Percentiles rank a stretch among this genome's conserved stretches.
Conservation (phyloP, 768 basidiomycete genomes). For the Termitomyces sp. region DNA sequence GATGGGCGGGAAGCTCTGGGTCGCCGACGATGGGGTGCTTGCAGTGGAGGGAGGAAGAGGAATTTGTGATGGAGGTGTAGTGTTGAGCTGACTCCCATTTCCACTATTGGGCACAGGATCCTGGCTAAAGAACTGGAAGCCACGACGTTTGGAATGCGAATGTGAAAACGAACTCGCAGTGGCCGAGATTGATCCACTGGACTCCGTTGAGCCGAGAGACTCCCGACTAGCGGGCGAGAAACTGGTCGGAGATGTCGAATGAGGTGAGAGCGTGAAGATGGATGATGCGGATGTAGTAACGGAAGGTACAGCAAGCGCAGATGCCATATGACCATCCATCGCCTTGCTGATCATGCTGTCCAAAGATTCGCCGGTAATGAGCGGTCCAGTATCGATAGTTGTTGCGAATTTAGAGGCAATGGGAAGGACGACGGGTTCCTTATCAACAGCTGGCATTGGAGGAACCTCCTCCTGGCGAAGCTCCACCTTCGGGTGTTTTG, state of each 20-base stretch:
- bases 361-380: slow-evolving; percentile 7
- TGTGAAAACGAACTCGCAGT: slow-evolving; percentile 14
- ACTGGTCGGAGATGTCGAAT: neutral
- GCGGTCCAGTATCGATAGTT: slow-evolving; percentile 18
- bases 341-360: slow-evolving; percentile 5
- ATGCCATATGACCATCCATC: slow-evolving; percentile 4
- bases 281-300: neutral
- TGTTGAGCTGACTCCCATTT: slow-evolving; percentile 12
- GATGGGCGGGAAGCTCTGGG: slow-evolving; percentile 17
- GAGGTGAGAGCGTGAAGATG: neutral
- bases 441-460: slow-evolving; percentile 20
- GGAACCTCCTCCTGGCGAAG: slow-evolving; percentile 24
- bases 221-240: slow-evolving; percentile 6
- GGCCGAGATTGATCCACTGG: slow-evolving; percentile 10
- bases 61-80: slow-evolving; percentile 13
- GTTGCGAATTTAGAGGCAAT: slow-evolving; percentile 48
- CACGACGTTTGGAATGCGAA: slow-evolving; percentile 16
- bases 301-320: neutral
- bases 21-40: slow-evolving; percentile 11
- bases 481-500: slow-evolving; percentile 35
- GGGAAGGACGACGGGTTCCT: slow-evolving; percentile 34
- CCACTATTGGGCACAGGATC: slow-evolving; percentile 1
- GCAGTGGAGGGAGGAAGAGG: slow-evolving; percentile 8
- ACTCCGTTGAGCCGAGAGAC: slow-evolving; percentile 17
- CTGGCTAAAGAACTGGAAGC: slow-evolving; percentile 7